Evolutionary conservation across 2,329 filamentous ascomycete genomes (phyloP).

Genomic region (Fusarium napiforme): DNA sequence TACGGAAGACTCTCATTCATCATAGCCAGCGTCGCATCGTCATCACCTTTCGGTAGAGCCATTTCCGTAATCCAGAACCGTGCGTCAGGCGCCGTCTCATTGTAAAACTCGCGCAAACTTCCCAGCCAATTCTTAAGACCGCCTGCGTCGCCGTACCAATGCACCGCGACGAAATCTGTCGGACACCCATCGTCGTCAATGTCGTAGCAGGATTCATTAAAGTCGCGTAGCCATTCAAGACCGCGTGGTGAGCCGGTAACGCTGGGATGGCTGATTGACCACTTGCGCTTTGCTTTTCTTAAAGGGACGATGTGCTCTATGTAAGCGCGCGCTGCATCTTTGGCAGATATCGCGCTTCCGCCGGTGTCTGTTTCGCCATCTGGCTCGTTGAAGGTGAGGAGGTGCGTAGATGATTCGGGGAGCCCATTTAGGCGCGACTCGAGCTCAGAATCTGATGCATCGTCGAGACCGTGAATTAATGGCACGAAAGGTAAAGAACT

Average conservation of each 20-base stretch:
- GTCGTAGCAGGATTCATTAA: conserved; percentile 55
- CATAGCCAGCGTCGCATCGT: conserved; percentile 51
- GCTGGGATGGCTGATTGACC: conserved; percentile 55
- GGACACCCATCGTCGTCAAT: conserved; percentile 53
- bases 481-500: conserved; percentile 51
- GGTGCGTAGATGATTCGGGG: conserved; percentile 50
- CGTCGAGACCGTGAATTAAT: conserved; percentile 51
- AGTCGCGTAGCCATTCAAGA: conserved; percentile 53
- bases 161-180: conserved; percentile 54
- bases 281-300: conserved; percentile 43
- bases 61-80: conserved; percentile 55
- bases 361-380: conserved; percentile 54
- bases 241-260: conserved; percentile 54
- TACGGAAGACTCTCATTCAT: conserved; percentile 53
- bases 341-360: conserved; percentile 52
- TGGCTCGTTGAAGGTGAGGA: conserved; percentile 57
- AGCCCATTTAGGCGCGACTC: conserved; percentile 43
- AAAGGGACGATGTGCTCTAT: conserved; percentile 52
- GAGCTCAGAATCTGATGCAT: conserved; percentile 46
- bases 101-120: conserved; percentile 52
- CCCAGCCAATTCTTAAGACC: conserved; percentile 52
- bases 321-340: conserved; percentile 53
- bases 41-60: conserved; percentile 50
- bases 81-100: conserved; percentile 30
- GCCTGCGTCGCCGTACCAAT: conserved; percentile 54